Evolutionary conservation across 148 eudicot species (phyloP).

Genomic region (Talinum fruticosum): DNA sequence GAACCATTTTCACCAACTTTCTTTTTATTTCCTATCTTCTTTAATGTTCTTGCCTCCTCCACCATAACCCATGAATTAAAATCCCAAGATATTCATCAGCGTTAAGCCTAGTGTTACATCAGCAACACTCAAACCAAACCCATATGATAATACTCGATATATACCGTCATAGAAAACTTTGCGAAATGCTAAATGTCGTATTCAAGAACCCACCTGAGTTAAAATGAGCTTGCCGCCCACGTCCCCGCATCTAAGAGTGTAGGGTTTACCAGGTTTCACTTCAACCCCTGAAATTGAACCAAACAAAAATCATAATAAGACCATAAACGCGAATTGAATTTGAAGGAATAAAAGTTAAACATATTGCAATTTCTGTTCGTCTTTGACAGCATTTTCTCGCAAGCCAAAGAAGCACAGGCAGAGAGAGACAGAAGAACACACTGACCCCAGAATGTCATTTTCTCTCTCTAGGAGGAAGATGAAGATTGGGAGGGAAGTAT

Average conservation of each 20-base stretch:
- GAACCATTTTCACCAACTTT: too few relatives aligned
- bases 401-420: neutral
- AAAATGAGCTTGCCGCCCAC: slow-evolving; percentile 57
- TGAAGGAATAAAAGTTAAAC: neutral
- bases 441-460: slow-evolving; percentile 43
- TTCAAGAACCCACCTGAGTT: slow-evolving; percentile 53
- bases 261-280: slow-evolving; percentile 39
- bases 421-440: neutral
- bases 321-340: neutral
- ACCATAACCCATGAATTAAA: neutral
- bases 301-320: neutral
- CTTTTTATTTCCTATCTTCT: neutral
- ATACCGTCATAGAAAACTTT: neutral
- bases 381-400: neutral
- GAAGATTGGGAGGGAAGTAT: slow-evolving; percentile 3
- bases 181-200: neutral
- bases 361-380: neutral
- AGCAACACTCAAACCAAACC: neutral
- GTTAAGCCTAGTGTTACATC: neutral
- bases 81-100: neutral
- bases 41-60: neutral
- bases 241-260: slow-evolving; percentile 31
- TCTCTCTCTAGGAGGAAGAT: slow-evolving; percentile 2
- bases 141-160: neutral
- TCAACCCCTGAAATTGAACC: slow-evolving; percentile 30